Conservation (phyloP, 2,329 filamentous ascomycete genomes). For the Aspergillus amoenus region DNA sequence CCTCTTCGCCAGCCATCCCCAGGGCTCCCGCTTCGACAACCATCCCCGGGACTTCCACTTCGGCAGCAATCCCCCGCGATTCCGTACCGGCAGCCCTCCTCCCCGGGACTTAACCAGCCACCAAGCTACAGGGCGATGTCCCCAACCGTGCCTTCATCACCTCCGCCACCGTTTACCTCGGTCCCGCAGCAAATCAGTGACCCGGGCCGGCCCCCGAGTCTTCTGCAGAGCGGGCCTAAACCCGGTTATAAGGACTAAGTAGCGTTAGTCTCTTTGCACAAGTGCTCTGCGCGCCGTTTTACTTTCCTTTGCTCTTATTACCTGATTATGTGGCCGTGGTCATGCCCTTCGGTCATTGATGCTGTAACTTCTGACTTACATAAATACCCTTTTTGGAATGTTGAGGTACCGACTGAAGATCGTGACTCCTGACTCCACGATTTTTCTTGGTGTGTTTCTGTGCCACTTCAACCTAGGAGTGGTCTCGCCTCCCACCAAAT, state of each 20-base stretch:
- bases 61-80: constrained; percentile 12
- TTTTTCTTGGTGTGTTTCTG: background rate
- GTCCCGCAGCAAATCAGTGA: constrained; percentile 21
- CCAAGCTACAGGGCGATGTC: constrained; percentile 21
- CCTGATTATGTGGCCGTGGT: background rate
- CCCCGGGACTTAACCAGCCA: constrained; percentile 16
- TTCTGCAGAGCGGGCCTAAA: constrained; percentile 41
- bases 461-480: background rate
- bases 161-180: constrained; percentile 32
- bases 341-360: background rate
- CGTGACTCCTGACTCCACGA: background rate
- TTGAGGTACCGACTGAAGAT: background rate
- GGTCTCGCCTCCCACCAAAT: background rate
- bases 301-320: background rate
- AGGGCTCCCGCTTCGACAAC: constrained; percentile 4
- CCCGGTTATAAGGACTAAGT: constrained; percentile 33
- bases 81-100: constrained; percentile 20
- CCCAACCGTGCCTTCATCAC: constrained; percentile 25
- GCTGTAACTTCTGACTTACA: too few species aligned
- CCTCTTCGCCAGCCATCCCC: constrained; percentile 21
- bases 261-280: background rate
- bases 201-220: constrained; percentile 38
- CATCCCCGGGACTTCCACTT: constrained; percentile 1
- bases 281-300: background rate
- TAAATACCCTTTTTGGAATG: background rate